These are phyloP conservation scores for Fusarium phyllophilum DNA, from an alignment of 2,329 filamentous ascomycete genomes.

Conservation along the genomic window DNA sequence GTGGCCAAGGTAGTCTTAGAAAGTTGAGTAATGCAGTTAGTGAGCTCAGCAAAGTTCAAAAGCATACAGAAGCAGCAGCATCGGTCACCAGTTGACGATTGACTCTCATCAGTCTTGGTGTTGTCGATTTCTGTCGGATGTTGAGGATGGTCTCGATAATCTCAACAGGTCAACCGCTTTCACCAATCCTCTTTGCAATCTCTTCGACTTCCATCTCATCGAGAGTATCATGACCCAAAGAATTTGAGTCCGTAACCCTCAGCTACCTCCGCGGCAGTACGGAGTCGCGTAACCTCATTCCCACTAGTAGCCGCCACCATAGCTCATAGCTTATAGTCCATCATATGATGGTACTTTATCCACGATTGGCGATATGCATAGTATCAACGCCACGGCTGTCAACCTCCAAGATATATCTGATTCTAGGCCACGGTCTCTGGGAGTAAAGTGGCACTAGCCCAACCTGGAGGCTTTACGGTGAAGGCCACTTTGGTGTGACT, in stretches of 20 bases:
- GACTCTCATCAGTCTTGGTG: background rate
- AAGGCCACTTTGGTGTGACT: background rate
- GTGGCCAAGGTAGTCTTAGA: background rate
- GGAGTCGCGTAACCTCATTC: background rate
- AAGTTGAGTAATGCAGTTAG: background rate
- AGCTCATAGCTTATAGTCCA: background rate
- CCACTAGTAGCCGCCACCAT: background rate
- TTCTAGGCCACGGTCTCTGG: conserved; percentile 11
- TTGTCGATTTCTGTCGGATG: background rate
- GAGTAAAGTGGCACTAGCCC: background rate
- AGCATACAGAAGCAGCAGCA: background rate
- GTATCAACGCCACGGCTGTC: background rate
- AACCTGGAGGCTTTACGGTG: background rate
- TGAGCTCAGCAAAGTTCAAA: background rate
- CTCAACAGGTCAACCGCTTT: background rate
- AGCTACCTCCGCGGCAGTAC: conserved; percentile 4
- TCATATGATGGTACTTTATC: background rate
- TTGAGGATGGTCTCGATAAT: background rate
- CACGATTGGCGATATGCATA: background rate
- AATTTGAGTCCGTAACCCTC: background rate
- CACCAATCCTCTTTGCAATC: background rate
- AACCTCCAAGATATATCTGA: background rate
- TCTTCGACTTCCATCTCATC: background rate
- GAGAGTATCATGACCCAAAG: background rate
- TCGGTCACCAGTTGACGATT: background rate